phyloP scores from a whole-genome alignment of 768 basidiomycete genomes.

The Pleurotus cornucopiae region DNA sequence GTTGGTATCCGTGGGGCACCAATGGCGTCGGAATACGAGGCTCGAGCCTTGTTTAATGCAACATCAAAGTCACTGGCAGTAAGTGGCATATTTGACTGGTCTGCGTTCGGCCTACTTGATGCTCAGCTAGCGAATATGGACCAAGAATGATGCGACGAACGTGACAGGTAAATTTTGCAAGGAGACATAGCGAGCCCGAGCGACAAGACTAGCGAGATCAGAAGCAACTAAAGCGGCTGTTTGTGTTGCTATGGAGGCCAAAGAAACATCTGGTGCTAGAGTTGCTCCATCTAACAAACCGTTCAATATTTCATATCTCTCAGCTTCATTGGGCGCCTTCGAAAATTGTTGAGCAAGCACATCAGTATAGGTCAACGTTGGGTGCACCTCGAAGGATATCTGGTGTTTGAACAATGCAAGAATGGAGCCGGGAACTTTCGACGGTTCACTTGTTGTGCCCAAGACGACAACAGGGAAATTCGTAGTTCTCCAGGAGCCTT shows the following conservation, averaged over 20 bases:
- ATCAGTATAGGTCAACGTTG: not conserved
- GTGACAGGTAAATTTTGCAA: not conserved
- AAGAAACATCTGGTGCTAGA: slow-evolving; percentile 74
- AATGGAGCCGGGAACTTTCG: slow-evolving; percentile 59
- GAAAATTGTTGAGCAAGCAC: not conserved
- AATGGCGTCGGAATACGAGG: slow-evolving; percentile 85
- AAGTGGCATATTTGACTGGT: slow-evolving; percentile 36
- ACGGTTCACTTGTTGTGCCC: slow-evolving; percentile 66
- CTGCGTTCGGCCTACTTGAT: not conserved
- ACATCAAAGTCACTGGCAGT: slow-evolving; percentile 63
- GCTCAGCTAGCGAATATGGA: not conserved
- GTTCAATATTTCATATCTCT: slow-evolving; percentile 60
- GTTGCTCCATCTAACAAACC: slow-evolving; percentile 32
- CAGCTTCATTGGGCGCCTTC: slow-evolving; percentile 78
- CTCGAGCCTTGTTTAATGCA: slow-evolving; percentile 69
- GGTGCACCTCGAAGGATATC: slow-evolving; percentile 62
- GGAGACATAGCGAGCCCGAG: slow-evolving; percentile 33
- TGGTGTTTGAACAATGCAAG: slow-evolving; percentile 84
- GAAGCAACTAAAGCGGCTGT: slow-evolving; percentile 87
- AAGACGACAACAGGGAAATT: slow-evolving; percentile 74
- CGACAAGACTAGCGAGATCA: slow-evolving; percentile 72
- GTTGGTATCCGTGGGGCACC: slow-evolving; percentile 97
- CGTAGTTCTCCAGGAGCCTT: slow-evolving; percentile 50
- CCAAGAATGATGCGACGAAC: not conserved
- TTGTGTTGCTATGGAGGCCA: slow-evolving; percentile 71